Percentiles rank a stretch among this genome's conserved stretches.
These are phyloP conservation scores for Apiotrichum sp. DNA, from an alignment of 1,284 basidiomycete genomes.

Conservation along the genomic window DNA sequence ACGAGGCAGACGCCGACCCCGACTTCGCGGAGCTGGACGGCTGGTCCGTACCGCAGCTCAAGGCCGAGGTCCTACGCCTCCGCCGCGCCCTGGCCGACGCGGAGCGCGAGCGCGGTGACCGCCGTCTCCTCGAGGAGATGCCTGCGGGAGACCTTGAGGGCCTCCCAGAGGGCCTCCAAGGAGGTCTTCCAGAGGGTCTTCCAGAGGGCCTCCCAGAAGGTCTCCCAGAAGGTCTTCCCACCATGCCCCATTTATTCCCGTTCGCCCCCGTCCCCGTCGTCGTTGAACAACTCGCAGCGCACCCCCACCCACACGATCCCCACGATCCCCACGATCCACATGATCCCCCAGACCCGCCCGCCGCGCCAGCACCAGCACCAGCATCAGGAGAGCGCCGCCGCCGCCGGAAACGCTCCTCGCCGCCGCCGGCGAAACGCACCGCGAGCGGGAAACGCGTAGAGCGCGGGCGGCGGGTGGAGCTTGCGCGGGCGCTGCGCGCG, in stretches of 20 bases:
- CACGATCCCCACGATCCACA: no score
- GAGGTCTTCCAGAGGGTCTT: no score
- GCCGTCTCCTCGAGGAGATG: not conserved
- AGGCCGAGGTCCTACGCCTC: conserved; percentile 27
- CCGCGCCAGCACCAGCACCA: no score
- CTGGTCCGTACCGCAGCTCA: conserved; percentile 27
- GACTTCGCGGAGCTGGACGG: conserved; percentile 16
- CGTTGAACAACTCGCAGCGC: not conserved
- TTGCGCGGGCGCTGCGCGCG: conserved; percentile 18
- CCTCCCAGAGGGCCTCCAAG: no score
- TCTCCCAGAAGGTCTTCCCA: not conserved
- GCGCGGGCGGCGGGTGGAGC: conserved; percentile 13
- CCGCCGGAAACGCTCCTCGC: not conserved
- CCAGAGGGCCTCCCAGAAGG: not conserved
- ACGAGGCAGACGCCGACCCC: not conserved
- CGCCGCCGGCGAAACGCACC: conserved; percentile 2
- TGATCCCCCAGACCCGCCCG: no score
- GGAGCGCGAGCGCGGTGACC: not conserved
- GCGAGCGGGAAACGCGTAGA: conserved; percentile 19
- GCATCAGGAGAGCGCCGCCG: not conserved
- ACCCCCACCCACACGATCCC: not conserved
- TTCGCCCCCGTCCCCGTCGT: not conserved
- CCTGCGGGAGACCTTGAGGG: not conserved
- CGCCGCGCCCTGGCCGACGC: conserved; percentile 12
- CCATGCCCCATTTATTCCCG: not conserved